Evolutionary conservation across 768 basidiomycete species (phyloP).

Genomic region (Hemileccinum impolitum): DNA sequence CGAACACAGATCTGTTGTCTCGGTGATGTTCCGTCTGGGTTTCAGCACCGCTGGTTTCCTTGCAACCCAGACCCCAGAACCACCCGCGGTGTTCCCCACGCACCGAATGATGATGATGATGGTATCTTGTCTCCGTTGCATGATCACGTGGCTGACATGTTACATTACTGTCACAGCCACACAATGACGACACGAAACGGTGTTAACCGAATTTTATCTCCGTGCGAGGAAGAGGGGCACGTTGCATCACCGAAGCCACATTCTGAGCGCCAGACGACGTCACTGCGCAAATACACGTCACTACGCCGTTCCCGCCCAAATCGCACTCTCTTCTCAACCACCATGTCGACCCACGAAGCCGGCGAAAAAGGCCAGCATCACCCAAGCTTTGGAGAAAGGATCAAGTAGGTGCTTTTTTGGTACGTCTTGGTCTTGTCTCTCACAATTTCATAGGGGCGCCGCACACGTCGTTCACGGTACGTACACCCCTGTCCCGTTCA

Average conservation of each 20-base stretch:
- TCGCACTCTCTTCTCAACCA: neutral
- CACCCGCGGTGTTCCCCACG: neutral
- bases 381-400: slow-evolving; percentile 9
- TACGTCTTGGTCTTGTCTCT: neutral
- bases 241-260: slow-evolving; percentile 12
- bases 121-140: too few relatives aligned
- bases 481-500: neutral
- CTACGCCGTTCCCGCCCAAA: too few relatives aligned
- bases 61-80: neutral
- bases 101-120: neutral
- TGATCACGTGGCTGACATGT: neutral
- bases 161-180: slow-evolving; percentile 6
- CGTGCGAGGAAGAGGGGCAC: slow-evolving; percentile 12
- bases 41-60: neutral
- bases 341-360: slow-evolving; percentile 4
- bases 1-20: slow-evolving; percentile 5
- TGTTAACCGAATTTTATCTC: slow-evolving; percentile 3
- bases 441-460: slow-evolving; percentile 29
- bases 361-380: neutral
- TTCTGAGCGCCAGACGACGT: slow-evolving; percentile 15
- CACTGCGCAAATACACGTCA: slow-evolving; percentile 12
- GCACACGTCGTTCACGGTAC: slow-evolving; percentile 36
- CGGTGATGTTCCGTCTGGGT: neutral
- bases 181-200: slow-evolving; percentile 10
- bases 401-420: slow-evolving; percentile 6